Evolutionary conservation across 1,284 basidiomycete genomes (phyloP).

Genomic region (Inonotus obliquus): DNA sequence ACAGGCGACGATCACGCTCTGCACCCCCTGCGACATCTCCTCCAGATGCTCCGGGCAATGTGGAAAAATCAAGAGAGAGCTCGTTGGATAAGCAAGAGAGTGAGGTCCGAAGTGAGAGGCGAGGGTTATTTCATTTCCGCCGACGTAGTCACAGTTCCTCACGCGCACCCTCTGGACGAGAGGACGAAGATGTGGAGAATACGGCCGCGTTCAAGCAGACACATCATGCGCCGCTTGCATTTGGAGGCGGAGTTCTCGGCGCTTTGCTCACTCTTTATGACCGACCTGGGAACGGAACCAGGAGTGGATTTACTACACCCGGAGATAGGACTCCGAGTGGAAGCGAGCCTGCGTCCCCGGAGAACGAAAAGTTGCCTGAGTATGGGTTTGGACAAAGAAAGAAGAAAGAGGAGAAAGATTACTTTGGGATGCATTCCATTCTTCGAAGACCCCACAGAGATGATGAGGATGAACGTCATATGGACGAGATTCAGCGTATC

Average conservation of each 20-base stretch:
- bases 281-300: neutral
- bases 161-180: neutral
- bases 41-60: neutral
- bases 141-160: neutral
- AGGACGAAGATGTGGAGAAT: slow-evolving; percentile 12
- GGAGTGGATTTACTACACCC: slow-evolving; percentile 10
- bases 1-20: neutral
- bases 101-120: neutral
- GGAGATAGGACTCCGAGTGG: slow-evolving; percentile 7
- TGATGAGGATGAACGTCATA: neutral
- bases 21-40: neutral
- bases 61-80: neutral
- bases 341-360: slow-evolving; percentile 1
- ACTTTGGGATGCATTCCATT: neutral
- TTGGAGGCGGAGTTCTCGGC: slow-evolving; percentile 13
- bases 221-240: slow-evolving; percentile 3
- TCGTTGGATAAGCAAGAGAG: neutral
- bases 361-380: neutral
- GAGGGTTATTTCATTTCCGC: neutral
- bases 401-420: slow-evolving; percentile 4
- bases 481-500: neutral
- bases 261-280: slow-evolving; percentile 15
- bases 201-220: neutral
- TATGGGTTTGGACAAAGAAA: neutral
- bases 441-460: neutral